phyloP scores from a whole-genome alignment of 148 eudicot genomes.

The Agrostemma githago region DNA sequence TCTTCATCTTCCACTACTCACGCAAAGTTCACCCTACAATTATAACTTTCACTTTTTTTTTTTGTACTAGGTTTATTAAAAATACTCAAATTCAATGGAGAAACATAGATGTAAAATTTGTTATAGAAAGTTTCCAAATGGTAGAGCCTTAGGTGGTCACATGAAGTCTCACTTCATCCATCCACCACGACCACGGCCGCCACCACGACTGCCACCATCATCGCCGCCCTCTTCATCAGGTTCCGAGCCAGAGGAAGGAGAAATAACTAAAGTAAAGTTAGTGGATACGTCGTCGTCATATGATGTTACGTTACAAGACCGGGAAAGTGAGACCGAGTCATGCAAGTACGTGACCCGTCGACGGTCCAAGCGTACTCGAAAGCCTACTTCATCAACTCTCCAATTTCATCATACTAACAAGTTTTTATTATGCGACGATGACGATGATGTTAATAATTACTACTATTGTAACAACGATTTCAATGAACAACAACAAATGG shows the following conservation, averaged over 20 bases:
- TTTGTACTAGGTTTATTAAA: not conserved
- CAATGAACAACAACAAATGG: slow-evolving; percentile 13
- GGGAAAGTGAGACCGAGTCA: slow-evolving; percentile 37
- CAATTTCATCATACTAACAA: not conserved
- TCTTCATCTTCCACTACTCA: slow-evolving; percentile 21
- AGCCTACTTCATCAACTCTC: slow-evolving; percentile 16
- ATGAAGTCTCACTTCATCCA: slow-evolving; percentile 75
- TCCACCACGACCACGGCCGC: slow-evolving; percentile 15
- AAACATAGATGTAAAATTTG: slow-evolving; percentile 64
- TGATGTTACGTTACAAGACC: not conserved
- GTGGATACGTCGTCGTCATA: slow-evolving; percentile 25
- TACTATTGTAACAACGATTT: not conserved
- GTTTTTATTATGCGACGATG: not conserved
- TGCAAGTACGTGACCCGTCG: slow-evolving; percentile 35
- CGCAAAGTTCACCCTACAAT: slow-evolving; percentile 24
- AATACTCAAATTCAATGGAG: slow-evolving; percentile 36
- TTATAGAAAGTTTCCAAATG: slow-evolving; percentile 46
- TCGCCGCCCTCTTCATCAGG: slow-evolving; percentile 21
- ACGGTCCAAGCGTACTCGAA: slow-evolving; percentile 44
- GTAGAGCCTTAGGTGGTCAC: slow-evolving; percentile 79
- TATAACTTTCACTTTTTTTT: not conserved
- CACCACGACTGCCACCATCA: slow-evolving; percentile 16
- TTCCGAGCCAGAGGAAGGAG: not conserved
- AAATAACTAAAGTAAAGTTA: slow-evolving; percentile 15
- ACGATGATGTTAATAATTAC: not conserved